Evolutionary conservation across 2,329 filamentous ascomycete genomes (phyloP), one percentile per base, ranked within the genome.

Genomic region (Fusarium sp.): DNA sequence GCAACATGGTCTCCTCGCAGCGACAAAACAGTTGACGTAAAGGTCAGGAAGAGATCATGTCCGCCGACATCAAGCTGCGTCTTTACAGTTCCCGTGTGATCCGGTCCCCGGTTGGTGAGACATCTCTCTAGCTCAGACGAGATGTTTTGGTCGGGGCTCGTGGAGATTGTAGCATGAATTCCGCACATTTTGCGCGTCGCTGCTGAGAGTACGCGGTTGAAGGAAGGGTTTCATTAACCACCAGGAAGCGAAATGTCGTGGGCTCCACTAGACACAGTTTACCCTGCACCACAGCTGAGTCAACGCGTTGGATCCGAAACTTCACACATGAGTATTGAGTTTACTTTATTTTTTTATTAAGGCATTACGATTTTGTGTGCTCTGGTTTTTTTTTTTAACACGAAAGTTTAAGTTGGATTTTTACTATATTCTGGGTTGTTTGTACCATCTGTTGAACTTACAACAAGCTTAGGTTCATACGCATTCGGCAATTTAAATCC

Each of bases 21-120:
- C 6, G 94, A 90, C n/a, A 98, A 87, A 1, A 99, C 95, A 0
- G 94, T 97, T 8, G 95, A 96, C 14, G 89, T 87, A 75, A 97
- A 92, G 17, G 84, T 85, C 64, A 95, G 72, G 70, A 82, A 81
- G 62, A 84, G 76, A 21, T 71, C 55, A 60, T 60, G 19, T 40
- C 75, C 75, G 50, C 70, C 58, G 14, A 56, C 50, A n/a, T 72
- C 60, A 14, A 81, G 57, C 60, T 67, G 72, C 47, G 70, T 74
- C 58, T 79, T 74, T 21, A 81, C 75, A 31, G 83, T 80, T 38
- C 85, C 87, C 24, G 84, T 75, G 74, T 89, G 84, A 73, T 91
- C 89, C 3, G 88, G 89, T 1, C 88, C 89, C 69, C 89, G 85
- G 36, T 84, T 89, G 66, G 78, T 79, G 22, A 91, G 82, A 19